These are phyloP conservation scores for Zopfochytrium polystomum DNA, from an alignment of 371 early-diverging fungal species.

Conservation along the genomic window DNA sequence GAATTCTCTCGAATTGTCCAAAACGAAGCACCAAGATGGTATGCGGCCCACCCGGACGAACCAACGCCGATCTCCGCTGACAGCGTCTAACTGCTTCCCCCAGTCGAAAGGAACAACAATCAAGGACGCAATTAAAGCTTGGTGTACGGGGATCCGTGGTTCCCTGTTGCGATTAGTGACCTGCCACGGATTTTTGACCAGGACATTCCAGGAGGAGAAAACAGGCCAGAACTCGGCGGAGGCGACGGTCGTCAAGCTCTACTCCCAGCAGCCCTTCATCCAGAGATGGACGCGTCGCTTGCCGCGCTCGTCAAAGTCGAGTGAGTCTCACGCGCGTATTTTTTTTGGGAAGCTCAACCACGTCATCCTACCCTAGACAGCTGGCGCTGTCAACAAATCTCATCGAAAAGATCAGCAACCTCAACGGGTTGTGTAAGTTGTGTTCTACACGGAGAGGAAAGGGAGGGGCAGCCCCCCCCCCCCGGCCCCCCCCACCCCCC, in stretches of 20 bases:
- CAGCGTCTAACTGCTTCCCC: too few relatives aligned
- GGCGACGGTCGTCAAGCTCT: constrained; percentile 47
- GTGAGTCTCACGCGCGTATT: constrained; percentile 21
- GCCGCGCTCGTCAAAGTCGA: constrained; percentile 44
- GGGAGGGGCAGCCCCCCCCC: too few relatives aligned
- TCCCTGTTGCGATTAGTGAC: too few relatives aligned
- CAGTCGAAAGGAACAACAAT: constrained; percentile 49
- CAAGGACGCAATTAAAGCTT: constrained; percentile 55
- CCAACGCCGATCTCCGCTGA: too few relatives aligned
- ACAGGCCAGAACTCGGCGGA: constrained; percentile 38
- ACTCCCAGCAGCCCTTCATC: constrained; percentile 48
- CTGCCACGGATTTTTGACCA: too few relatives aligned
- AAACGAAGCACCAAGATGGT: too few relatives aligned
- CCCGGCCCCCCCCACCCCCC: too few relatives aligned
- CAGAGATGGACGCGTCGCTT: constrained; percentile 49
- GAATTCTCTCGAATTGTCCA: too few relatives aligned
- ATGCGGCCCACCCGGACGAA: too few relatives aligned
- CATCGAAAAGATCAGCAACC: constrained; percentile 54
- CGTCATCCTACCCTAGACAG: constrained; percentile 31
- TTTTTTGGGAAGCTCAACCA: background rate
- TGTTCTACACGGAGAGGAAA: background rate
- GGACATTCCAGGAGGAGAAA: constrained; percentile 47
- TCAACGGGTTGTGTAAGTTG: constrained; percentile 47
- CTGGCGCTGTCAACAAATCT: constrained; percentile 49
- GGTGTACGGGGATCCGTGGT: too few relatives aligned